Evolutionary conservation across 331 rosid species (phyloP).

Genomic region (Dryas integrifolia): DNA sequence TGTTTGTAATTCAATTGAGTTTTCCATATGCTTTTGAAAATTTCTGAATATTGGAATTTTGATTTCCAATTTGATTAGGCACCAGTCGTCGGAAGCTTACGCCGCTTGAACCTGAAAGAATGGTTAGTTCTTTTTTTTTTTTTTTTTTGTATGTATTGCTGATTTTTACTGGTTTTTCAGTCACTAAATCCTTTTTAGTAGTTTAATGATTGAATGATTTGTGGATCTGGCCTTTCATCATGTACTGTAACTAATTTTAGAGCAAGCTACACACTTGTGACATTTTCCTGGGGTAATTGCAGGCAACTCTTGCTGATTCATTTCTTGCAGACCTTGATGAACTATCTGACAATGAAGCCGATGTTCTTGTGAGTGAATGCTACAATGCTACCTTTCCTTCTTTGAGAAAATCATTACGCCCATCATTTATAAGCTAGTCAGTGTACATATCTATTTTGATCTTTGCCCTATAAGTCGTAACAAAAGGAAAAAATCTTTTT

Average conservation of each 20-base stretch:
- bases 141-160: background rate
- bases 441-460: background rate
- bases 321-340: constrained; percentile 95
- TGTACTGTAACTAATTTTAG: background rate
- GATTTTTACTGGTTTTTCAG: background rate
- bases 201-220: background rate
- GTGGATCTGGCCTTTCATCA: background rate
- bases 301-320: constrained; percentile 96
- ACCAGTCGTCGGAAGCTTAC: constrained; percentile 1
- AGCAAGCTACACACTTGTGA: background rate
- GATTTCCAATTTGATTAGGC: background rate
- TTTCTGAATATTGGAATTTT: background rate
- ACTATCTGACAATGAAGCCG: constrained; percentile 86
- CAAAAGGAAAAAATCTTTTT: background rate
- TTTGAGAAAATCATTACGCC: background rate
- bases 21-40: background rate
- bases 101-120: background rate
- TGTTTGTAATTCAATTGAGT: background rate
- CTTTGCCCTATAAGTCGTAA: background rate
- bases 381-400: background rate
- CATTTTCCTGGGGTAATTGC: constrained; percentile 23
- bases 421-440: background rate
- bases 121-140: background rate
- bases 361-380: constrained; percentile 45
- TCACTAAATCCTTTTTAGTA: too few relatives aligned